Base-by-base conservation (phyloP, 1,284 basidiomycete species). In the Malassezia arunalokei region DNA sequence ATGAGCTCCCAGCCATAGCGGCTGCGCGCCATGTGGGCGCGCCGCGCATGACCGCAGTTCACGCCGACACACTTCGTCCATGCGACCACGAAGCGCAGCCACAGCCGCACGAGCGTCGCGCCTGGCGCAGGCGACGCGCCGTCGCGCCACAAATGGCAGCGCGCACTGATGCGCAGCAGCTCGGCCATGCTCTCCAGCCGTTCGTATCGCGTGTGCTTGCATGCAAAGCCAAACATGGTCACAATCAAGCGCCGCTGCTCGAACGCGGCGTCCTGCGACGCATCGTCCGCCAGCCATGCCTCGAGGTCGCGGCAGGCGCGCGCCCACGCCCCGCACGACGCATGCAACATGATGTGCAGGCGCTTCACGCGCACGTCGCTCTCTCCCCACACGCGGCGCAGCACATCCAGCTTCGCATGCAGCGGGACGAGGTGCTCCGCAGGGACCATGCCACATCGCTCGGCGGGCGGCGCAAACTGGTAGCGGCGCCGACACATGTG, bases 41-140 rank as follows among this genome's bases (percentile, higher is more conserved):
- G 24, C 14, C 15, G 24, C 15, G 20, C n/a, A 14, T n/a, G 15
- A 4, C 47, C 39, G 11, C 40, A 38, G 2, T 29, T 29, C 29
- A 35, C 40, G 12, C 37, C 32, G 24, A 49, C 28, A 14, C 30
- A 6, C 12, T 40, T 35, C 35, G 47, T 43, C 52, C 46, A 54
- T 8, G 40, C 32, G 8, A 17, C 17, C 6, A 54, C 14, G 11
- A 42, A 39, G 7, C 52, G 52, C 42, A 20, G 14, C 47, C 52
- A 54, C 14, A 54, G 38, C n/a, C 46, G 45, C 20, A 46, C 41
- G 3, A 54, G 43, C 29, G 46, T 44, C 33, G 37, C 33, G 28
- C 45, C 39, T 15, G 40, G 40, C 37, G 41, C 20, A 27, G 11
- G 29, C 29, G 41, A 27, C 47, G 37, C n/a, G 7, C 35, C 31